Percentiles rank a stretch among this genome's conserved stretches.
Conservation (phyloP, 805 yeast species). For the Candida fluviatilis region DNA sequence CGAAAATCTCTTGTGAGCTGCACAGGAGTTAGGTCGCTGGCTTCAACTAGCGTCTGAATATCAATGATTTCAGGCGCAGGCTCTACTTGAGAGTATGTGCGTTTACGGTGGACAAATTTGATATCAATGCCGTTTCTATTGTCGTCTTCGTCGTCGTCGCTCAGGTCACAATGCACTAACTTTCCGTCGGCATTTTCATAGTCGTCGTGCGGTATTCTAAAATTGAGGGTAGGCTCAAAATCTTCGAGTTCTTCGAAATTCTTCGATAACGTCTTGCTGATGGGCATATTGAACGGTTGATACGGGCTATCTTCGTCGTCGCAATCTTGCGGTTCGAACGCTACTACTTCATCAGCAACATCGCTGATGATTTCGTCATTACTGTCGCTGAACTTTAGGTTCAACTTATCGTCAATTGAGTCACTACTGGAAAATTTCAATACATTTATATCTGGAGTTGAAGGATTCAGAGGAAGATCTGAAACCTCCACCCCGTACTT, state of each 20-base stretch:
- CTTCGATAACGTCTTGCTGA: not conserved
- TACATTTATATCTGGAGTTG: not conserved
- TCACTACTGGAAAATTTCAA: constrained; percentile 1
- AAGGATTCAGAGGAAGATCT: not conserved
- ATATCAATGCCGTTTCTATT: not conserved
- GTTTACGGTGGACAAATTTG: not conserved
- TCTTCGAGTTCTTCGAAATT: constrained; percentile 2
- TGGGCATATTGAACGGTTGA: not conserved
- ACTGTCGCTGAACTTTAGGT: not conserved
- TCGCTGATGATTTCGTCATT: not conserved
- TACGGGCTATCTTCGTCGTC: not conserved
- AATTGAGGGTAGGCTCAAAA: not conserved
- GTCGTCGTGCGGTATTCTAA: not conserved
- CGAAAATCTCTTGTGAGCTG: constrained; percentile 14
- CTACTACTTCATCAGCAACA: not conserved
- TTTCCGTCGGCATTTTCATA: constrained; percentile 2
- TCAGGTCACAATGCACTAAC: not conserved
- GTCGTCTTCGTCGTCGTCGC: constrained; percentile 5
- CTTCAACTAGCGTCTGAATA: constrained; percentile 9
- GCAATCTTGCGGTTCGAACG: not conserved
- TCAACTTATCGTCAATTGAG: not conserved
- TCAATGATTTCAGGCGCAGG: constrained; percentile 5
- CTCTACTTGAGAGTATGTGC: not conserved
- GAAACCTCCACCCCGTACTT: not conserved
- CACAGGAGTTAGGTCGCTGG: constrained; percentile 9